phyloP scores from a whole-genome alignment of 768 basidiomycete species.

The Pisolithus marmoratus region DNA sequence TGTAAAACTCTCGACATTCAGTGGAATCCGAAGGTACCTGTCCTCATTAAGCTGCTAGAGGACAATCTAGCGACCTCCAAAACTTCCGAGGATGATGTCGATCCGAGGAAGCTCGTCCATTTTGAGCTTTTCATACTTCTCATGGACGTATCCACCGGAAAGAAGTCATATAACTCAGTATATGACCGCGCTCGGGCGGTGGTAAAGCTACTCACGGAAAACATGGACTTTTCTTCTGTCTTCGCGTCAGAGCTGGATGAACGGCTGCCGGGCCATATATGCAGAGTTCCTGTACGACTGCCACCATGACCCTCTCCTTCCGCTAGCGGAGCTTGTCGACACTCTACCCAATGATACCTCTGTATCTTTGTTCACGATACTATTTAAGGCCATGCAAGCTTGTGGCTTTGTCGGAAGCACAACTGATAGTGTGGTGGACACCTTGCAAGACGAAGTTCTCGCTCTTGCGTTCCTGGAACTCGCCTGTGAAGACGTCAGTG shows the following conservation, averaged over 20 bases:
- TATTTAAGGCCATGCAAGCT: background rate
- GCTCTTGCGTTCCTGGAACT: background rate
- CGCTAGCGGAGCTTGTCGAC: background rate
- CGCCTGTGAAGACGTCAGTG: background rate
- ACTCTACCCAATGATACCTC: background rate
- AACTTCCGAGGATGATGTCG: background rate
- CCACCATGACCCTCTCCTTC: background rate
- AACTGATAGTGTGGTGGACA: background rate
- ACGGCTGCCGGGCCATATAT: background rate
- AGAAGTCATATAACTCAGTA: background rate
- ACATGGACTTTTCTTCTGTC: background rate
- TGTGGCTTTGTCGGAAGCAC: background rate
- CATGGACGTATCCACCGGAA: constrained; percentile 2
- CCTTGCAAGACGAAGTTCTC: constrained; percentile 1
- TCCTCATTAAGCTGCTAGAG: background rate
- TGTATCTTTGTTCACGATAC: background rate
- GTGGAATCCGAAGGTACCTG: background rate
- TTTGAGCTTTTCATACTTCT: constrained; percentile 4
- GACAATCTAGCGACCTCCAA: background rate
- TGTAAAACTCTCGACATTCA: background rate
- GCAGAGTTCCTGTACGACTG: background rate
- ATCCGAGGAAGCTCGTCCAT: background rate
- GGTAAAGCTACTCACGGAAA: background rate
- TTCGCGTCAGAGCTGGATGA: background rate
- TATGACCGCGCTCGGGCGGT: background rate